phyloP scores from a whole-genome alignment of 2,329 filamentous ascomycete genomes.

The Fusarium goolgardi region DNA sequence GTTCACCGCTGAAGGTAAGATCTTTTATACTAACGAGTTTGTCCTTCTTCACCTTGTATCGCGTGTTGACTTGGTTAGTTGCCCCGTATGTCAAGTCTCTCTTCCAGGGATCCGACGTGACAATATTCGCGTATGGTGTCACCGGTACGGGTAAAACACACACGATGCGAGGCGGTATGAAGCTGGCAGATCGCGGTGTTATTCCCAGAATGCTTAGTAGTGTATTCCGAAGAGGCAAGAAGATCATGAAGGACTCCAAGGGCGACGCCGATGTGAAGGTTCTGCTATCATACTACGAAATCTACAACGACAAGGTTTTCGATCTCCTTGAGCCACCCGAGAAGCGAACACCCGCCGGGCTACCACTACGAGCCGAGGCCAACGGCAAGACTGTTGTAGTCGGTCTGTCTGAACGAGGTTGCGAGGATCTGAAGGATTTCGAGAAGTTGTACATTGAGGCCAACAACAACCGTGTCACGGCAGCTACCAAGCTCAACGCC shows the following conservation, averaged over 20 bases:
- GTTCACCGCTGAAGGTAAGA: constrained; percentile 86
- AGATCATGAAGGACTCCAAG: constrained; percentile 81
- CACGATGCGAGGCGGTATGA: constrained; percentile 93
- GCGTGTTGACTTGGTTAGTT: constrained; percentile 65
- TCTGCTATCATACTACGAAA: constrained; percentile 91
- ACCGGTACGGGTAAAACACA: constrained; percentile 96
- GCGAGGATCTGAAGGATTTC: constrained; percentile 88
- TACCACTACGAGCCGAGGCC: constrained; percentile 86
- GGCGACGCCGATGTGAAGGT: constrained; percentile 79
- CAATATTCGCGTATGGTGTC: constrained; percentile 92
- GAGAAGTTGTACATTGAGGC: constrained; percentile 90
- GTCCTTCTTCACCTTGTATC: constrained; percentile 7
- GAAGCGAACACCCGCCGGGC: constrained; percentile 82
- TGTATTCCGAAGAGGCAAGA: constrained; percentile 86
- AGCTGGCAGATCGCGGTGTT: constrained; percentile 84
- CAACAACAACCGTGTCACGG: constrained; percentile 89
- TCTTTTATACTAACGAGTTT: constrained; percentile 14
- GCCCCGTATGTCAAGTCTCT: constrained; percentile 90
- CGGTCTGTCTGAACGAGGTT: constrained; percentile 84
- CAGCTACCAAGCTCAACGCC: constrained; percentile 90
- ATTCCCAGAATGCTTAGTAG: constrained; percentile 87
- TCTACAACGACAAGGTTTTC: constrained; percentile 96
- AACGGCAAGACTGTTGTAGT: constrained; percentile 89
- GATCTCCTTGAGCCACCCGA: constrained; percentile 90
- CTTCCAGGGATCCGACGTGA: constrained; percentile 88